Percentiles rank a stretch among this genome's conserved stretches.
phyloP scores from a whole-genome alignment of 2,329 filamentous ascomycete genomes.

The Penicillium crustosum region DNA sequence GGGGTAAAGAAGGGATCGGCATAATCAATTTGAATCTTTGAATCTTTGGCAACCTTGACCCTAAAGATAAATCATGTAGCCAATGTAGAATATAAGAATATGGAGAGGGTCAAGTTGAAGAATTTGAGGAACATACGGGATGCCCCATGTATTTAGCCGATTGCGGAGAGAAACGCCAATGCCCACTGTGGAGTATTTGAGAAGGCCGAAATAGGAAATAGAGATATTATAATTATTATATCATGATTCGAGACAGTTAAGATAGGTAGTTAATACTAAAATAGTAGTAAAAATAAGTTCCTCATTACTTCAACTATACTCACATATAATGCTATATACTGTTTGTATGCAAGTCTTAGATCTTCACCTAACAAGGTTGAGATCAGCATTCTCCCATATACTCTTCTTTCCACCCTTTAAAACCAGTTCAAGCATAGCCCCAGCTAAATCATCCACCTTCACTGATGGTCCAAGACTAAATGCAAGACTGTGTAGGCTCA shows the following conservation, averaged over 20 bases:
- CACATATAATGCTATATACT: neutral
- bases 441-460: conserved; percentile 15
- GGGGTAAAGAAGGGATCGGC: conserved; percentile 40
- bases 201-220: neutral
- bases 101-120: neutral
- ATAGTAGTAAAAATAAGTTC: neutral
- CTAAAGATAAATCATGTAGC: neutral
- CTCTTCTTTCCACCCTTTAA: conserved; percentile 13
- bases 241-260: neutral
- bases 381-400: conserved; percentile 18
- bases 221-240: neutral
- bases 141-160: neutral
- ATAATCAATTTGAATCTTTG: conserved; percentile 1
- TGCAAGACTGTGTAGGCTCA: conserved; percentile 10
- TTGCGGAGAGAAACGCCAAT: conserved; percentile 2
- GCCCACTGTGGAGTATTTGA: neutral
- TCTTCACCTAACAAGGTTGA: neutral
- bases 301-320: neutral
- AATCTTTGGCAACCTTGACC: neutral
- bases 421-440: conserved; percentile 17
- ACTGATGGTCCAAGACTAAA: conserved; percentile 19
- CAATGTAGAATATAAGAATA: neutral
- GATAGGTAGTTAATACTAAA: neutral
- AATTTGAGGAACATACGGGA: neutral
- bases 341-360: neutral